Conservation (phyloP, 371 early-diverging fungal genomes). For the Dipsacomyces acuminosporus region DNA sequence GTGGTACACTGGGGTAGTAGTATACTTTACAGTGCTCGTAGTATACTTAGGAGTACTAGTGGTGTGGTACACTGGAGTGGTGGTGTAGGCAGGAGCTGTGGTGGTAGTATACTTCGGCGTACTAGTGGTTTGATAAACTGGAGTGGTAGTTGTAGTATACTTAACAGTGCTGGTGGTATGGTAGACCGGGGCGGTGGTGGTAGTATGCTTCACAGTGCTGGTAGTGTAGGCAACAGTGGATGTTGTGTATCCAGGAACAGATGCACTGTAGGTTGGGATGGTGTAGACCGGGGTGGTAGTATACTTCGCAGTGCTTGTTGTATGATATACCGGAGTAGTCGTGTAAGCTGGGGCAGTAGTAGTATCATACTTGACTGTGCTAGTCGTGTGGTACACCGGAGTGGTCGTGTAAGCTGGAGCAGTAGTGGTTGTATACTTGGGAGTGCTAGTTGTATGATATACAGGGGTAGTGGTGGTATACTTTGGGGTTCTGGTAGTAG, state of each 20-base stretch:
- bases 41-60: not conserved
- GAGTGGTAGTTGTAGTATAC: not conserved
- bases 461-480: not conserved
- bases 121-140: not conserved
- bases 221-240: not conserved
- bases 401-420: not conserved
- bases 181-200: not conserved
- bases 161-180: not conserved
- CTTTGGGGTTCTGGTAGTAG: not conserved
- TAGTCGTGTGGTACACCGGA: not conserved
- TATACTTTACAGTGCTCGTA: not conserved
- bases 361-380: not conserved
- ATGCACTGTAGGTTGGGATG: not conserved
- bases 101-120: not conserved
- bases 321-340: not conserved
- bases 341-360: too few relatives aligned
- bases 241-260: not conserved
- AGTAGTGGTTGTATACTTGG: not conserved
- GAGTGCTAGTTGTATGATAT: not conserved
- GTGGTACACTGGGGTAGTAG: not conserved
- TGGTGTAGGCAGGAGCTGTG: not conserved
- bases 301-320: not conserved
- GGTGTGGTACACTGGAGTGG: not conserved
- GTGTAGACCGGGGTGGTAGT: too few relatives aligned
- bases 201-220: not conserved